A percentile compares a stretch with the other conserved stretches of the same genome.
Conservation (phyloP, 208 protist species). For the Crithidia brevicula region DNA sequence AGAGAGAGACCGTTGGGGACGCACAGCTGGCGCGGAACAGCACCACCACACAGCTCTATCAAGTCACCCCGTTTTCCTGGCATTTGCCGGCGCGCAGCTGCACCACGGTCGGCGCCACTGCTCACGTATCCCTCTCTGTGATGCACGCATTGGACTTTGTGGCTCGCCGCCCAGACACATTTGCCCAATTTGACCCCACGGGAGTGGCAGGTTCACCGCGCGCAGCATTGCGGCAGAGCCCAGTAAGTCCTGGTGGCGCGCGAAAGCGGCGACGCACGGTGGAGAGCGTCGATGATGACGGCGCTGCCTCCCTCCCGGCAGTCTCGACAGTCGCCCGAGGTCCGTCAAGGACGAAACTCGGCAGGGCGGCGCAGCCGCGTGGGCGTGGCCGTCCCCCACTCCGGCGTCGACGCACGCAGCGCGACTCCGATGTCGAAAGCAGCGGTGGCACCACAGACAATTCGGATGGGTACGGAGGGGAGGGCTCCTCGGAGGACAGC, state of each 20-base stretch:
- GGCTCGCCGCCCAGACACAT: slow-evolving; percentile 17
- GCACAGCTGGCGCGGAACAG: background rate
- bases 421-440: background rate
- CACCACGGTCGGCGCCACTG: background rate
- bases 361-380: too few relatives aligned
- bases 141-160: slow-evolving; percentile 28
- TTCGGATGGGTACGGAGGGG: background rate
- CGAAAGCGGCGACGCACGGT: background rate
- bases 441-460: background rate
- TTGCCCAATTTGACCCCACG: slow-evolving; percentile 12
- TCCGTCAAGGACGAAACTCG: too few relatives aligned
- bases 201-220: background rate
- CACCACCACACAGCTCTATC: slow-evolving; percentile 12
- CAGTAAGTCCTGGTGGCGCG: too few relatives aligned
- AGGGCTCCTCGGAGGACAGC: background rate
- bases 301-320: too few relatives aligned
- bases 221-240: background rate
- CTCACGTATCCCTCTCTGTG: slow-evolving; percentile 4
- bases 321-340: too few relatives aligned
- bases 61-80: slow-evolving; percentile 32
- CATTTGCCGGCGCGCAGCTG: slow-evolving; percentile 1
- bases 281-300: too few relatives aligned
- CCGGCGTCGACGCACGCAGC: slow-evolving; percentile 6
- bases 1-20: background rate
- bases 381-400: too few relatives aligned